Base-by-base conservation (phyloP, 352 stramenopile genomes). In the Phytophthora rubi region DNA sequence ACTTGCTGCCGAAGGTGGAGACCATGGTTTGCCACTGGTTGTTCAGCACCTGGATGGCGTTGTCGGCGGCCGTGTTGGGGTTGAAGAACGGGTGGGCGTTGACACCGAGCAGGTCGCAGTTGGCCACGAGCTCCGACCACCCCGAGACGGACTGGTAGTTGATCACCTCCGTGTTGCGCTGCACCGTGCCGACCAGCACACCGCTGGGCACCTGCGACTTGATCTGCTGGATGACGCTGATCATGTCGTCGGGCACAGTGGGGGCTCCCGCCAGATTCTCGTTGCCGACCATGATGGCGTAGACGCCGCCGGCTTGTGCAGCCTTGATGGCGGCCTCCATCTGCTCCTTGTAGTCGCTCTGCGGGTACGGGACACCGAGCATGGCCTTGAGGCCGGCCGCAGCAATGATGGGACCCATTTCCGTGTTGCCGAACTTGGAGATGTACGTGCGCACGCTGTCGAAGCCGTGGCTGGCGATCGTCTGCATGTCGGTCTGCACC, bases 271-370 rank as follows among this genome's bases (percentile, higher is more conserved):
- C 72, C 54, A 86, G 55, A 67, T 89, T 88, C 71, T 89, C 81
- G 71, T 89, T 89, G 12, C 81, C 81, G 51, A 88, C 68, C 53
- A 89, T 82, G 53, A 89, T 83, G 67, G 79, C 79, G 57, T 76
- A 71, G 26, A 89, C 78, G 21, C 61, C 71, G 49, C 77, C 73
- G 30, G 32, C 65, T 45, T 76, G 71, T 7, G 81, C 77, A 1
- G 77, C 76, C 9, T 74, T 65, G 45, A 86, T 59, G 16, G 81
- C 79, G 15, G 71, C 71, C 1, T 44, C 47, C 37, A 79, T 70
- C 23, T 89, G 79, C 1, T 68, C 33, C 37, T 73, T 12, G 59
- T 71, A 77, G 73, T 88, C 77, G 26, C 62, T 61, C 49, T 77
- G 60, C n/a, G 56, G 53, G 62, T 79, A 86, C 45, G 79, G 81